These are phyloP conservation scores for Senecio squalidus DNA, from an alignment of 140 eudicot species.

Conservation along the genomic window DNA sequence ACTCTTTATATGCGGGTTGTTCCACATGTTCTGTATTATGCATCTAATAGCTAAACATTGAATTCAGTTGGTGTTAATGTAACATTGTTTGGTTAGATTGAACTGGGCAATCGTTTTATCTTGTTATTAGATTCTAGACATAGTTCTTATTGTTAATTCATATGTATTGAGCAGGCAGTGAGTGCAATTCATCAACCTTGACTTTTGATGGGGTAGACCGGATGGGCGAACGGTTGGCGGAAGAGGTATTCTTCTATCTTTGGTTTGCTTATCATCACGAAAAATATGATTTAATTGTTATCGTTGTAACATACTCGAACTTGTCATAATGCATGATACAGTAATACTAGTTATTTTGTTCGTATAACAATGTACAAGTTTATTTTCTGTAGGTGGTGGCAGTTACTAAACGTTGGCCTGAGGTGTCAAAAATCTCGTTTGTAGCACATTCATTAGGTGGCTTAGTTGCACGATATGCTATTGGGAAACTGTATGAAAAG, in stretches of 20 bases:
- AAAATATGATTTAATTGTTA: too few relatives aligned
- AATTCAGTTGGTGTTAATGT: background rate
- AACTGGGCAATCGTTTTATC: background rate
- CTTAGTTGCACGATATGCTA: constrained; percentile 79
- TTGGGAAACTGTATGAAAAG: constrained; percentile 59
- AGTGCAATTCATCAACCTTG: constrained; percentile 65
- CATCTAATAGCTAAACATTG: background rate
- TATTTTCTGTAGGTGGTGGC: constrained; percentile 51
- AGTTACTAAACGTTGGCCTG: constrained; percentile 67
- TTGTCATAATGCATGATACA: background rate
- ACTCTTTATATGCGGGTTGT: background rate
- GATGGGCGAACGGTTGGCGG: constrained; percentile 93
- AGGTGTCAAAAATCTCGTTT: constrained; percentile 64
- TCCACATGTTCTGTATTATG: background rate
- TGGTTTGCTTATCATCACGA: too few relatives aligned
- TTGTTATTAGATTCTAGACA: constrained; percentile 2
- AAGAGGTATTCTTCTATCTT: constrained; percentile 59
- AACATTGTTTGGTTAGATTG: background rate
- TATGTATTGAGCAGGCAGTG: constrained; percentile 63
- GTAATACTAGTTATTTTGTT: background rate
- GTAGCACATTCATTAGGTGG: constrained; percentile 95
- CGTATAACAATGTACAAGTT: background rate
- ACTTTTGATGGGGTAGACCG: constrained; percentile 91
- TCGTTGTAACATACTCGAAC: background rate
- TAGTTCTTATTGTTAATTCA: background rate